Conservation (phyloP, 192 early-diverging fungal species). For the Backusella tuberculispora region DNA sequence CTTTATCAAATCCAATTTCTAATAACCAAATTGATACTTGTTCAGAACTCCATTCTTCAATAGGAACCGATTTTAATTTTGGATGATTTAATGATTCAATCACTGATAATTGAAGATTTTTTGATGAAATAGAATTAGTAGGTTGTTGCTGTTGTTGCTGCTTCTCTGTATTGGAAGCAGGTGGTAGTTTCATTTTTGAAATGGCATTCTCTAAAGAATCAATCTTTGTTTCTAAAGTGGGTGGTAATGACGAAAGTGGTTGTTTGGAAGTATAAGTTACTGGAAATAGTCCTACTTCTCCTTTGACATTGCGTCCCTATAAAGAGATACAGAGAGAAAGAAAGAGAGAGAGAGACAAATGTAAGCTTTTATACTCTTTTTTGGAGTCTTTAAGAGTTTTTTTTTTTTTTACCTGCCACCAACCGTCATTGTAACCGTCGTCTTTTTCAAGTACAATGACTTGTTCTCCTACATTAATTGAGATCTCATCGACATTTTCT, state of each 20-base stretch:
- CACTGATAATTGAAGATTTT: conserved; percentile 21
- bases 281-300: conserved; percentile 75
- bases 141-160: background rate
- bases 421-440: conserved; percentile 75
- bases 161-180: background rate
- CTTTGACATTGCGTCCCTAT: conserved; percentile 67
- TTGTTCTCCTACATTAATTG: conserved; percentile 68
- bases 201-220: conserved; percentile 17
- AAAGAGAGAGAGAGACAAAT: background rate
- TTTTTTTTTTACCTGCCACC: conserved; percentile 67
- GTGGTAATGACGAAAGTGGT: background rate
- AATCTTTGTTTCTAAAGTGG: conserved; percentile 12
- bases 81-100: background rate
- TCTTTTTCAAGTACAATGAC: conserved; percentile 74
- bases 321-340: background rate
- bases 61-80: conserved; percentile 4
- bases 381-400: background rate
- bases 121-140: background rate
- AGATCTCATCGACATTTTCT: conserved; percentile 74
- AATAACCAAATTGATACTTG: conserved; percentile 34
- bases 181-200: conserved; percentile 16
- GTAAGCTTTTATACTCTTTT: background rate
- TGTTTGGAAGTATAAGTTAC: conserved; percentile 59
- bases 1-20: conserved; percentile 27
- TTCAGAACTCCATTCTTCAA: conserved; percentile 36